These are phyloP conservation scores for Celoporthe dispersa DNA, from an alignment of 2,329 filamentous ascomycete species.

Conservation along the genomic window DNA sequence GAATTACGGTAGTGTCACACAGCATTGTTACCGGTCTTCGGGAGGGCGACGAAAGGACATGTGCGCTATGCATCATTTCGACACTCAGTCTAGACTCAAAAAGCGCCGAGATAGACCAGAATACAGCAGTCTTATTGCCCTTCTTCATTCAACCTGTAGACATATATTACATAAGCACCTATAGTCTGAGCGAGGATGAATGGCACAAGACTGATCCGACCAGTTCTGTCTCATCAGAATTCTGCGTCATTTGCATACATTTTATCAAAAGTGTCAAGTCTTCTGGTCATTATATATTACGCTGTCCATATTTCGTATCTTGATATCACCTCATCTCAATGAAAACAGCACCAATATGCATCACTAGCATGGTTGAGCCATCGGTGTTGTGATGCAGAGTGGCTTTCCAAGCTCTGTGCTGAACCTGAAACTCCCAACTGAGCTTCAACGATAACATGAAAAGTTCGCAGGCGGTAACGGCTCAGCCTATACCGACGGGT, in stretches of 20 bases:
- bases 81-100: background rate
- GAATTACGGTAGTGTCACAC: background rate
- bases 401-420: background rate
- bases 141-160: background rate
- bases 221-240: background rate
- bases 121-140: background rate
- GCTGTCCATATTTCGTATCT: background rate
- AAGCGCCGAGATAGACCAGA: background rate
- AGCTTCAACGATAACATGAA: background rate
- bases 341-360: background rate
- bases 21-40: background rate
- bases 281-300: constrained; percentile 1
- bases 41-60: background rate
- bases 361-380: background rate
- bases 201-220: background rate
- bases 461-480: background rate
- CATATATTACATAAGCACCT: background rate
- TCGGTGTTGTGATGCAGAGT: background rate
- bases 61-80: background rate
- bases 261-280: background rate
- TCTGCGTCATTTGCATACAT: background rate
- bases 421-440: background rate
- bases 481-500: background rate
- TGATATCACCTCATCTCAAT: background rate
- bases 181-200: background rate